Evolutionary conservation across 2,329 filamentous ascomycete species (phyloP).

Genomic region (Diplodia seriata): DNA sequence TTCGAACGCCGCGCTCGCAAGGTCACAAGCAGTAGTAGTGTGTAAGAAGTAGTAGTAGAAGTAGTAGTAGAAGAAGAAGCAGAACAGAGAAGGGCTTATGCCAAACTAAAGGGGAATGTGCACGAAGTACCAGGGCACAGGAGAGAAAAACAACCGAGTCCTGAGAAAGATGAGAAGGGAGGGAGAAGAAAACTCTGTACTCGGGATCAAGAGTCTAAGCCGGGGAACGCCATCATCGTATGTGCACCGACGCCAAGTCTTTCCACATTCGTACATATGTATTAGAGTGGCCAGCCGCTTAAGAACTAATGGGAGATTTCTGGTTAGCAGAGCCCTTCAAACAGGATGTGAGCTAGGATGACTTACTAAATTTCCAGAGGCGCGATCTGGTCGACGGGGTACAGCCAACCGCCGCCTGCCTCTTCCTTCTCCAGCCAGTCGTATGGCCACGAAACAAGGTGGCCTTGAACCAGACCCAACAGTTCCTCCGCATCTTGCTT

Average conservation of each 20-base stretch:
- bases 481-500: conserved; percentile 81
- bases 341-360: not conserved
- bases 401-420: conserved; percentile 93
- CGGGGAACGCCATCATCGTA: not conserved
- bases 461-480: conserved; percentile 81
- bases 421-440: conserved; percentile 89
- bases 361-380: conserved; percentile 96
- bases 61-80: not conserved
- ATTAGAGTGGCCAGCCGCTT: not conserved
- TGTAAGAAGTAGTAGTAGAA: no score
- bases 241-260: conserved; percentile 7
- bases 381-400: conserved; percentile 93
- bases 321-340: not conserved
- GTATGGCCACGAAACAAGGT: conserved; percentile 91
- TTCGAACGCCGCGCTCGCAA: conserved; percentile 19
- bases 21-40: no score
- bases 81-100: conserved; percentile 28
- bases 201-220: not conserved
- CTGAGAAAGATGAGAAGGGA: not conserved
- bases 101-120: not conserved
- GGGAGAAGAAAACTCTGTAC: conserved; percentile 1
- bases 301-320: not conserved
- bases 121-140: not conserved
- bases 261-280: conserved; percentile 12
- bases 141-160: not conserved